Conservation (phyloP, 306 rosid species). For the Cicer bijugum region DNA sequence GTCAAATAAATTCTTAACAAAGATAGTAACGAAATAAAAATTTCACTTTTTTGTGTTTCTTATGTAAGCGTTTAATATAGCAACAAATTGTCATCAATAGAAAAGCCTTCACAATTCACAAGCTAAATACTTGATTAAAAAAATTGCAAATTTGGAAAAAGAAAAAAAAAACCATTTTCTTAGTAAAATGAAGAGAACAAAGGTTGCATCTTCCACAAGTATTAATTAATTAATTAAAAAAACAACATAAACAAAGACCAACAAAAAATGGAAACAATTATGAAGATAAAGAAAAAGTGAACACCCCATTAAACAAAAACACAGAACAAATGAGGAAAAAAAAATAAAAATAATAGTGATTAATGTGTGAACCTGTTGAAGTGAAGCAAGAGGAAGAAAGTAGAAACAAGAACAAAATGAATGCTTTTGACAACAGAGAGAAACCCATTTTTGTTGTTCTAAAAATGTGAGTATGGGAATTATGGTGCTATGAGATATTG, state of each 20-base stretch:
- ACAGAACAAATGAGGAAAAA: slow-evolving; percentile 18
- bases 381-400: slow-evolving; percentile 54
- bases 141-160: not conserved
- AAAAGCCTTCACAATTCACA: not conserved
- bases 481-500: not conserved
- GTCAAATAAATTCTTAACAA: slow-evolving; percentile 22
- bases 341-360: not conserved
- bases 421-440: slow-evolving; percentile 33
- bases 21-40: slow-evolving; percentile 1
- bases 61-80: not conserved
- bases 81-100: slow-evolving; percentile 17
- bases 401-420: slow-evolving; percentile 47
- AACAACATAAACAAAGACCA: too few relatives aligned
- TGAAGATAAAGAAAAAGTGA: slow-evolving; percentile 6
- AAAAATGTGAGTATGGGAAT: slow-evolving; percentile 6
- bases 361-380: slow-evolving; percentile 63
- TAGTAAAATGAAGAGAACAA: slow-evolving; percentile 31
- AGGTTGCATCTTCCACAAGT: slow-evolving; percentile 29
- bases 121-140: slow-evolving; percentile 12
- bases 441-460: slow-evolving; percentile 45
- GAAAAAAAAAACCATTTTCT: not conserved
- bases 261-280: slow-evolving; percentile 1
- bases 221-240: not conserved
- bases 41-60: slow-evolving; percentile 12
- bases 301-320: slow-evolving; percentile 29